A percentile compares a stretch with the other conserved stretches of the same genome.
These are phyloP conservation scores for Talaromyces pinophilus DNA, from an alignment of 2,329 filamentous ascomycete genomes.

Conservation along the genomic window DNA sequence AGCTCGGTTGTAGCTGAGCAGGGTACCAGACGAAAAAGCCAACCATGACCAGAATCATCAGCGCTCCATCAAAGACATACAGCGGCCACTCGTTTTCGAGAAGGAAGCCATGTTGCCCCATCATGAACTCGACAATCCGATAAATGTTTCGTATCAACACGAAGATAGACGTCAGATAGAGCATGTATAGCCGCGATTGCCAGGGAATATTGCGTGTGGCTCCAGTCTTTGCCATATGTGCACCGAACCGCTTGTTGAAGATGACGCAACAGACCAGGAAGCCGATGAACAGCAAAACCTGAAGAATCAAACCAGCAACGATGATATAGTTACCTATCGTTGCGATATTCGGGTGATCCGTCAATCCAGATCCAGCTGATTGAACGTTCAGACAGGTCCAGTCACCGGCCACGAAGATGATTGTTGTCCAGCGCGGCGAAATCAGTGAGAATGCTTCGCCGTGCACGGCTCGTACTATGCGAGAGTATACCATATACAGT, in stretches of 20 bases:
- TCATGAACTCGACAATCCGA: slow-evolving; percentile 18
- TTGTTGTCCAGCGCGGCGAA: slow-evolving; percentile 7
- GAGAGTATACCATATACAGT: slow-evolving; percentile 17
- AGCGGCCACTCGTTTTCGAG: slow-evolving; percentile 19
- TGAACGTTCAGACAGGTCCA: slow-evolving; percentile 17
- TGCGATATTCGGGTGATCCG: background rate
- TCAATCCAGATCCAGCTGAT: slow-evolving; percentile 12
- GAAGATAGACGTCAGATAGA: slow-evolving; percentile 14
- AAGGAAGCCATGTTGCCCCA: slow-evolving; percentile 16
- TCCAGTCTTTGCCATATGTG: slow-evolving; percentile 1
- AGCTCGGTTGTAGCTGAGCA: slow-evolving; percentile 1
- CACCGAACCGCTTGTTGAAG: slow-evolving; percentile 14
- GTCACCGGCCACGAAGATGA: slow-evolving; percentile 17
- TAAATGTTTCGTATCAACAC: slow-evolving; percentile 17
- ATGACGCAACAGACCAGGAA: slow-evolving; percentile 16
- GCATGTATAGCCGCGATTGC: slow-evolving; percentile 13
- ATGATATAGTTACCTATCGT: slow-evolving; percentile 15
- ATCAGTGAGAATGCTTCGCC: slow-evolving; percentile 10
- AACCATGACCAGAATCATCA: slow-evolving; percentile 21
- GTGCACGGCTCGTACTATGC: slow-evolving; percentile 12
- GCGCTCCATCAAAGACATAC: slow-evolving; percentile 17
- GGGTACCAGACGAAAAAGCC: slow-evolving; percentile 18
- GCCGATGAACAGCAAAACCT: slow-evolving; percentile 12
- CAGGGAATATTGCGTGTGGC: slow-evolving; percentile 10
- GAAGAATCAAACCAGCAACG: slow-evolving; percentile 17